phyloP scores from a whole-genome alignment of 2,329 filamentous ascomycete species.

The Ophiostoma perfectum region DNA sequence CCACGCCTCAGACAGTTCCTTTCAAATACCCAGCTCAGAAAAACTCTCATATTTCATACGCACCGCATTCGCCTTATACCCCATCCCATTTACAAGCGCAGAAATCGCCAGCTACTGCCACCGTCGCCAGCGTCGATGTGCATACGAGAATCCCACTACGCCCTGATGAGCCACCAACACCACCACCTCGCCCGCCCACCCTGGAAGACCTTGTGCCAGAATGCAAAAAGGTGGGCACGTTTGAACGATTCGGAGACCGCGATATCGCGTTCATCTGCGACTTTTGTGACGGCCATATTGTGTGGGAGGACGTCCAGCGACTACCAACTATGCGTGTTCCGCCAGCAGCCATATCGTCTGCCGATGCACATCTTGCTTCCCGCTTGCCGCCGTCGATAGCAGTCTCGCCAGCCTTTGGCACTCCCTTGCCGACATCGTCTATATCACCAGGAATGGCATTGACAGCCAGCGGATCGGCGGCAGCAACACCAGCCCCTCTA shows the following conservation, averaged over 20 bases:
- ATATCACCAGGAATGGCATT: background rate
- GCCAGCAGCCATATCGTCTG: slow-evolving; percentile 28
- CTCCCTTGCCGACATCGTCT: slow-evolving; percentile 6
- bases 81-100: background rate
- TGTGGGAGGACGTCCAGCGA: slow-evolving; percentile 52
- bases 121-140: background rate
- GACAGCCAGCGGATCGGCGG: background rate
- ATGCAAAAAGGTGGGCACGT: slow-evolving; percentile 50
- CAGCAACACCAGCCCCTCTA: slow-evolving; percentile 12
- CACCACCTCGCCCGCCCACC: slow-evolving; percentile 24
- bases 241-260: slow-evolving; percentile 49
- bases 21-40: background rate
- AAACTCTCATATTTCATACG: background rate
- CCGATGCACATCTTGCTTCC: background rate
- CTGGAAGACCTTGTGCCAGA: slow-evolving; percentile 45
- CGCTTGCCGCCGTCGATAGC: background rate
- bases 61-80: slow-evolving; percentile 8
- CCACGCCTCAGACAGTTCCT: background rate
- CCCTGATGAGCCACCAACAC: slow-evolving; percentile 14
- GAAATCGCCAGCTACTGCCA: background rate
- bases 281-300: slow-evolving; percentile 55
- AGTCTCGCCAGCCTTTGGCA: slow-evolving; percentile 6
- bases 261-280: slow-evolving; percentile 57
- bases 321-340: slow-evolving; percentile 45
- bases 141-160: slow-evolving; percentile 20